phyloP scores from a whole-genome alignment of 176 grass and related monocot genomes.

The Aegilops longissima region DNA sequence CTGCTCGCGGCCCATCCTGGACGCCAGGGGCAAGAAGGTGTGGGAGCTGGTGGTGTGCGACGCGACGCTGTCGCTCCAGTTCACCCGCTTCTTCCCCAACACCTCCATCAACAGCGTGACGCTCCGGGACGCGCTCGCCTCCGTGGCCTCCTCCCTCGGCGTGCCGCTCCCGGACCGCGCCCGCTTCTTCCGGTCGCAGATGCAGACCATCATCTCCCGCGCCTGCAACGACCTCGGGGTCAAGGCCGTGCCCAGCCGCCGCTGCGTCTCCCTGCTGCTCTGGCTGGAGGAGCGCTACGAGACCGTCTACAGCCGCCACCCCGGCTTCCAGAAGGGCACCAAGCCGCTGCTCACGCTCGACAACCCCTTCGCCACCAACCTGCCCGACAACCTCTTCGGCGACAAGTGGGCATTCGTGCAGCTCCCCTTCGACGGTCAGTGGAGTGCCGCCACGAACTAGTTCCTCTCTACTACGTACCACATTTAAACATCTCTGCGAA shows the following conservation, averaged over 20 bases:
- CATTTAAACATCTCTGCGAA: neutral
- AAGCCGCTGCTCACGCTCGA: slow-evolving; percentile 86
- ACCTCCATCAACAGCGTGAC: slow-evolving; percentile 97
- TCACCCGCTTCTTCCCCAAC: slow-evolving; percentile 97
- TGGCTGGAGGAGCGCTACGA: slow-evolving; percentile 95
- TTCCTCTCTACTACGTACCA: no score
- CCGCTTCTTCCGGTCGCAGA: slow-evolving; percentile 93
- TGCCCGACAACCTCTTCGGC: slow-evolving; percentile 91
- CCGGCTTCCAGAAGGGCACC: slow-evolving; percentile 77
- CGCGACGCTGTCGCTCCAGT: slow-evolving; percentile 88
- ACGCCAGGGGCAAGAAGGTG: slow-evolving; percentile 85
- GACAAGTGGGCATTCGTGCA: slow-evolving; percentile 98
- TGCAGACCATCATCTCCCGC: slow-evolving; percentile 90
- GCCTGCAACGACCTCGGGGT: slow-evolving; percentile 89
- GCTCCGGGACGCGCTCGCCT: slow-evolving; percentile 79
- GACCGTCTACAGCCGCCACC: slow-evolving; percentile 80
- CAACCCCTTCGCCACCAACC: slow-evolving; percentile 85
- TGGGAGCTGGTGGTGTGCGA: slow-evolving; percentile 97
- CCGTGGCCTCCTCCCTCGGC: slow-evolving; percentile 48
- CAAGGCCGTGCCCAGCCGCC: slow-evolving; percentile 82
- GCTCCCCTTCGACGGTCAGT: slow-evolving; percentile 73
- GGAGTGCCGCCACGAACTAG: neutral
- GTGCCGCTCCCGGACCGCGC: slow-evolving; percentile 77
- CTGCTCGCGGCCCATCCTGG: slow-evolving; percentile 91
- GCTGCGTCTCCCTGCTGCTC: slow-evolving; percentile 74